Evolutionary conservation across 169 alveolate species (phyloP).

Genomic region (Plasmodium blacklocki): DNA sequence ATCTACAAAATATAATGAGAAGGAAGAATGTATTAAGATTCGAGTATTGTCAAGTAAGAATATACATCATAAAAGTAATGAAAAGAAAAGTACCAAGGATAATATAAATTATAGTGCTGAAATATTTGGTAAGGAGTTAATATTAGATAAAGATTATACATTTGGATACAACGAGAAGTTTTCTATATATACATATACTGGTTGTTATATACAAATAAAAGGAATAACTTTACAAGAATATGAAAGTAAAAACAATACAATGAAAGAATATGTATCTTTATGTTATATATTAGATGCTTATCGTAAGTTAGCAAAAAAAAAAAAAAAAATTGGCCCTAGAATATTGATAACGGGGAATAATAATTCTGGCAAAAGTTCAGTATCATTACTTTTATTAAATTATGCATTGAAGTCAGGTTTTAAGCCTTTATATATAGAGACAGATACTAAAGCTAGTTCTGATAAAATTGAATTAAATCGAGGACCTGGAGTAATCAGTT

Average conservation of each 20-base stretch:
- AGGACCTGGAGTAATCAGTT: constrained; percentile 59
- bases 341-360: constrained; percentile 90
- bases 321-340: constrained; percentile 89
- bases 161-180: constrained; percentile 86
- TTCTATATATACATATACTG: constrained; percentile 91
- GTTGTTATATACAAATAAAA: constrained; percentile 89
- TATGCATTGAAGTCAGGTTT: constrained; percentile 90
- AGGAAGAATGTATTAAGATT: constrained; percentile 54
- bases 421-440: constrained; percentile 89
- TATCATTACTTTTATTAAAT: constrained; percentile 85
- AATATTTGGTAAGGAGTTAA: constrained; percentile 88
- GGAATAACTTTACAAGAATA: constrained; percentile 91
- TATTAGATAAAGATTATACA: constrained; percentile 87
- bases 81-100: neutral
- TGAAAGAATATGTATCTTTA: constrained; percentile 89
- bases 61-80: constrained; percentile 11
- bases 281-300: constrained; percentile 85
- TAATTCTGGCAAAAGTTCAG: constrained; percentile 91
- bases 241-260: constrained; percentile 87
- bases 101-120: constrained; percentile 83
- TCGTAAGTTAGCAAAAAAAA: constrained; percentile 87
- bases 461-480: constrained; percentile 44
- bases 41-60: constrained; percentile 17
- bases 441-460: constrained; percentile 86
- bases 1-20: constrained; percentile 33